Evolutionary conservation across 2,329 filamentous ascomycete species (phyloP).

Genomic region (Aspergillus sp.): DNA sequence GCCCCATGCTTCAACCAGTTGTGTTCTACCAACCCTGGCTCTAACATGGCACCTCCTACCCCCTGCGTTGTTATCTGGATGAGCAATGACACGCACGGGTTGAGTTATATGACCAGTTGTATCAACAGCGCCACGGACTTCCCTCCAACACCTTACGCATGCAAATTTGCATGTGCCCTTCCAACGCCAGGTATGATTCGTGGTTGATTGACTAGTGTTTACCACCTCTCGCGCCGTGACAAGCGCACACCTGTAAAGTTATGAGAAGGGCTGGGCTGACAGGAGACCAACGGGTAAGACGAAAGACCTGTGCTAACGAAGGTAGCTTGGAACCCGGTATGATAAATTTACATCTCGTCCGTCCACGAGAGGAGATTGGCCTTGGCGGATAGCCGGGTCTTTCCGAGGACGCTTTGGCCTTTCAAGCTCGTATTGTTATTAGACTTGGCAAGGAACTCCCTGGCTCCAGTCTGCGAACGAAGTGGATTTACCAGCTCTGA

Average conservation of each 20-base stretch:
- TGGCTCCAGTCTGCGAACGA: conserved; percentile 9
- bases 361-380: conserved; percentile 2
- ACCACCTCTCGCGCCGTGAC: neutral
- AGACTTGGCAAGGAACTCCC: conserved; percentile 2
- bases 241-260: neutral
- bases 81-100: neutral
- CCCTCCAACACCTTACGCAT: neutral
- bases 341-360: neutral
- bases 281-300: neutral
- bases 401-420: conserved; percentile 5
- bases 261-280: neutral
- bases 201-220: neutral
- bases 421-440: conserved; percentile 4
- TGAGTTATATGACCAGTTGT: neutral
- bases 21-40: neutral
- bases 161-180: neutral
- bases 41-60: neutral
- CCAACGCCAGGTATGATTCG: neutral
- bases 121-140: neutral
- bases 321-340: neutral
- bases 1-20: neutral
- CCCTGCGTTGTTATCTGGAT: neutral
- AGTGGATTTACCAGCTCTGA: conserved; percentile 3
- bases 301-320: neutral
- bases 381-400: conserved; percentile 6